Evolutionary conservation across 169 alveolate genomes (phyloP).

Genomic region (Eimeria praecox): DNA sequence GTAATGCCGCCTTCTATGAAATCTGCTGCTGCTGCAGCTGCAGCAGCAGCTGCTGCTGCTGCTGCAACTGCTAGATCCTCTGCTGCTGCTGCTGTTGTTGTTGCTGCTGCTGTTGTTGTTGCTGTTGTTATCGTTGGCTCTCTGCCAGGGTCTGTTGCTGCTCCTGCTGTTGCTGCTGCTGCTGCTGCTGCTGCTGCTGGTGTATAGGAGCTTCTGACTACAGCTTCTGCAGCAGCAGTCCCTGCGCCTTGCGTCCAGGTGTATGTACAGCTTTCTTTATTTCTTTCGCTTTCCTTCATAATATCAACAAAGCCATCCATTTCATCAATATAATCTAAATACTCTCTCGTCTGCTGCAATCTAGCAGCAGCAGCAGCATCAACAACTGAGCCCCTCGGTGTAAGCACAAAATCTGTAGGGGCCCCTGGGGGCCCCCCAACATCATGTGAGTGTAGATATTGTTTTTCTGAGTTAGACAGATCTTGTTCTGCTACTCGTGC

Average conservation of each 20-base stretch:
- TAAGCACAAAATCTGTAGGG: conserved; percentile 9
- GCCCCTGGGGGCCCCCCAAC: conserved; percentile 44
- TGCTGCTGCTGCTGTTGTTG: conserved; percentile 7
- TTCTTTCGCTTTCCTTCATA: not conserved
- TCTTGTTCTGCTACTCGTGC: not conserved
- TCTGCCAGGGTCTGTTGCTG: not conserved
- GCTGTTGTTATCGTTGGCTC: not conserved
- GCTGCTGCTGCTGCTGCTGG: conserved; percentile 34
- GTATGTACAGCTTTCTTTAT: not conserved
- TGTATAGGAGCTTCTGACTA: not conserved
- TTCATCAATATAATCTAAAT: not conserved
- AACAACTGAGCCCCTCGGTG: conserved; percentile 9
- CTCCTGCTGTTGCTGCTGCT: not conserved
- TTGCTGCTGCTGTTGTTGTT: conserved; percentile 25
- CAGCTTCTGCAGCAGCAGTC: not conserved
- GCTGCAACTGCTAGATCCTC: not conserved
- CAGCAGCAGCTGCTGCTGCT: conserved; percentile 9
- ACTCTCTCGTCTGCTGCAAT: not conserved
- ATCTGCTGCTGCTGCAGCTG: conserved; percentile 1
- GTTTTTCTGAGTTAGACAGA: not conserved
- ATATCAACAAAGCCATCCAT: conserved; percentile 32
- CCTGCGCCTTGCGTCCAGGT: not conserved
- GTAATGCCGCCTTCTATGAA: not conserved
- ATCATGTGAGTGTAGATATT: no score
- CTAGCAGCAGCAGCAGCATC: not conserved